phyloP scores from a whole-genome alignment of 2,329 filamentous ascomycete genomes.

The Phaeosphaeriaceae sp. region DNA sequence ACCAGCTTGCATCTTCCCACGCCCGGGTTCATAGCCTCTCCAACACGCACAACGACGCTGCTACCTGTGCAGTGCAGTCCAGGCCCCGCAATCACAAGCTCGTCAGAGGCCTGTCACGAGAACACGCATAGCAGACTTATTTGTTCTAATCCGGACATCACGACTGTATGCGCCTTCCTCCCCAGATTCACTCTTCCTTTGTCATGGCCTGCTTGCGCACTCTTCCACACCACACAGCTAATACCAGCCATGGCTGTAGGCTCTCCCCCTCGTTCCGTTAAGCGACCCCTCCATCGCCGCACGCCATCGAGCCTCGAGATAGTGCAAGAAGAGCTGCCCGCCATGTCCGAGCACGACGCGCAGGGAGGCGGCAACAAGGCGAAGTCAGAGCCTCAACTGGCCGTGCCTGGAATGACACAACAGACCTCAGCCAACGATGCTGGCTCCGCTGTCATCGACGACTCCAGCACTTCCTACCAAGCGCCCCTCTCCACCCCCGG shows the following conservation, averaged over 20 bases:
- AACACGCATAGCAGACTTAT: constrained; percentile 15
- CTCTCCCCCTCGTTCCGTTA: constrained; percentile 31
- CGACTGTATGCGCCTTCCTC: constrained; percentile 29
- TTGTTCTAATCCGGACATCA: constrained; percentile 13
- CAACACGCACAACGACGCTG: background rate
- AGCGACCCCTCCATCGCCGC: constrained; percentile 37
- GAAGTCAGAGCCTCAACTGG: constrained; percentile 40
- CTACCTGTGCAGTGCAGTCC: constrained; percentile 4
- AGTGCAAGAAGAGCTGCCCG: constrained; percentile 38
- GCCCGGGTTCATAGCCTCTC: constrained; percentile 15
- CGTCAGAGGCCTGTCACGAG: constrained; percentile 36
- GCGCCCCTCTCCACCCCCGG: constrained; percentile 55
- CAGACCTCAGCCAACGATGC: constrained; percentile 13
- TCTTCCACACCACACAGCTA: constrained; percentile 25
- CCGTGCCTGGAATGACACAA: constrained; percentile 20
- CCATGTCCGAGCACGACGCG: constrained; percentile 35
- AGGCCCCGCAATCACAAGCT: constrained; percentile 18
- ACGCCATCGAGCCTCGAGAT: constrained; percentile 36
- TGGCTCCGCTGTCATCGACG: constrained; percentile 41
- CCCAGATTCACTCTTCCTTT: constrained; percentile 4
- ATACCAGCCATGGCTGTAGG: constrained; percentile 39
- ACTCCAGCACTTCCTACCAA: constrained; percentile 54
- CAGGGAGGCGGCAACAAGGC: constrained; percentile 25
- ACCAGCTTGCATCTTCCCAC: constrained; percentile 38
- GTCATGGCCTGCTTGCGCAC: constrained; percentile 12